Conservation (phyloP, 805 yeast genomes). For the Lachancea cidri region DNA sequence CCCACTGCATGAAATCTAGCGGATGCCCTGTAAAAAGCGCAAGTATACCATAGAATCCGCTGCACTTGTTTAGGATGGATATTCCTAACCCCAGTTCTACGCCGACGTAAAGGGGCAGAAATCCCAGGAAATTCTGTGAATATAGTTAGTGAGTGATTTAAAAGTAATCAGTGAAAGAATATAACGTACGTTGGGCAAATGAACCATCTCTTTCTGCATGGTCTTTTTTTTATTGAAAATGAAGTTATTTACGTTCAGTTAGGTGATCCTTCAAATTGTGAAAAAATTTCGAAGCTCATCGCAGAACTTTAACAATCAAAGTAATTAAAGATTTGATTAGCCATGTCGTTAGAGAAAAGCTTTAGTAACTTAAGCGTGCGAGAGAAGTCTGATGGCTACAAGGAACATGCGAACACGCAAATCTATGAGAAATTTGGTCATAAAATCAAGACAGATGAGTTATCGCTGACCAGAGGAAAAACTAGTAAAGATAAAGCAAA, state of each 20-base stretch:
- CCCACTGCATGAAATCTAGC: conserved; percentile 75
- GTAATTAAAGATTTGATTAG: background rate
- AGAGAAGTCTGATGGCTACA: conserved; percentile 6
- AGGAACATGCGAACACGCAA: conserved; percentile 38
- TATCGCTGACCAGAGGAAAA: conserved; percentile 50
- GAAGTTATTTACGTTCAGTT: background rate
- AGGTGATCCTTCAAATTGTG: background rate
- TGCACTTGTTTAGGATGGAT: conserved; percentile 78
- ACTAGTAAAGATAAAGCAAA: conserved; percentile 78
- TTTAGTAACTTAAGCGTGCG: conserved; percentile 16
- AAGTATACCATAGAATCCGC: conserved; percentile 81
- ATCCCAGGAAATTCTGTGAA: conserved; percentile 54
- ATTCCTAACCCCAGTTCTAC: conserved; percentile 75
- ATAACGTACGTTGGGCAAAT: conserved; percentile 19
- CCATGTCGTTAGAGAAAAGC: conserved; percentile 22
- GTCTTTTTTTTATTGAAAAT: background rate
- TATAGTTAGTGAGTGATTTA: conserved; percentile 6
- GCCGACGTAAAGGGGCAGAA: conserved; percentile 77
- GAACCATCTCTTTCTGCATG: conserved; percentile 5
- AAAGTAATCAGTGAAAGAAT: background rate
- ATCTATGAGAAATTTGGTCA: conserved; percentile 60
- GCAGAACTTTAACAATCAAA: no score
- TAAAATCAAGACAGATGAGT: conserved; percentile 59
- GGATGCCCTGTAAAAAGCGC: conserved; percentile 90
- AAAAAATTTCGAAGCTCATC: conserved; percentile 1